Base-by-base conservation (phyloP, 345 rosid genomes). In the Eucalyptus curtisii region DNA sequence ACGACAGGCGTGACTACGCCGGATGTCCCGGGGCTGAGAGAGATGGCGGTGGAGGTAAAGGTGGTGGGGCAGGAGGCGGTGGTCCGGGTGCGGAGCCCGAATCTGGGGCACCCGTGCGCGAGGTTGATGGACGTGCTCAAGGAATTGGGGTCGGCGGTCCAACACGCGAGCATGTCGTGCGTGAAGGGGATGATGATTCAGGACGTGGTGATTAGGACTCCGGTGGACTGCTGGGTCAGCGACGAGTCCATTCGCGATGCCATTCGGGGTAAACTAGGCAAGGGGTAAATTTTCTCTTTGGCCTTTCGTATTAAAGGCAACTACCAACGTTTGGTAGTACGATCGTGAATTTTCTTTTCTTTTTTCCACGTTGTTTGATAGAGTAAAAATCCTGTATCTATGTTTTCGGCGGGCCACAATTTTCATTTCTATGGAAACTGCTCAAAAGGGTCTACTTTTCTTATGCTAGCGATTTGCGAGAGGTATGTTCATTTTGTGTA, bases 121-220 rank as follows among this genome's bases (percentile, higher is more conserved):
- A 22, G 91, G 42, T 33, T 68, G 81, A 68, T 68, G 81, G 81
- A 68, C 44, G 44, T 33, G 81, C 81, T 68, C 81, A 68, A 33
- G 44, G 81, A 68, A 68, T 33, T 68, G 24, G 90, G 91, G 81
- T 89, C 92, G 64, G 90, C 71, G 7, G 89, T 94, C n/a, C 91
- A 90, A 86, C 95, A 93, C 55, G 94, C 91, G 3, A 93, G 94
- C 86, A 85, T 92, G 16, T 91, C 95, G 6, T 86, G 88, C 59
- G 91, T 91, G 24, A 10, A 90, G 87, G 81, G 93, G 5, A 10
- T 91, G 86, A 55, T 93, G 91, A 88, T 93, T 57, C 94, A 91
- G 57, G 93, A 93, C 89, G 90, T 90, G 57, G 95, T 93, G 8
- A 92, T 93, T 16, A 88, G 64, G 47, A 49, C 91, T 89, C 93